Base-by-base conservation (phyloP, 2,329 filamentous ascomycete genomes). In the Colletotrichum echinochloae region DNA sequence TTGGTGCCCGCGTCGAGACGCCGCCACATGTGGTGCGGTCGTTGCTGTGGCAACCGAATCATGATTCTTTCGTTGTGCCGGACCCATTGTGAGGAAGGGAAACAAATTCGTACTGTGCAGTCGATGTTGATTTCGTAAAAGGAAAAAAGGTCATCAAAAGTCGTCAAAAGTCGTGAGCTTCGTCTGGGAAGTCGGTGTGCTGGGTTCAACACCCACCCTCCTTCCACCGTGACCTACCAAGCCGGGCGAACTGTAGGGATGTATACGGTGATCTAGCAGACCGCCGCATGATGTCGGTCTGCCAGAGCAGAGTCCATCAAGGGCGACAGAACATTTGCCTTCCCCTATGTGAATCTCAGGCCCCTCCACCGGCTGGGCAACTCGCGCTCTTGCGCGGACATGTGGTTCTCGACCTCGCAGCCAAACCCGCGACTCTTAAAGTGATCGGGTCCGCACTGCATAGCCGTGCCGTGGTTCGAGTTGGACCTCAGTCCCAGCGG, bases 371-470 rank as follows among this genome's bases (percentile, higher is more conserved):
- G 65, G n/a, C 60, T 35, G 37, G 54, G 60, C 51, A 60, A 26
- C 59, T 70, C 68, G 30, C 64, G 68, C 51, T 71, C 68, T 28
- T 67, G 65, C 60, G 55, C 49, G 33, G 55, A 30, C 8, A 64
- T 37, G 28, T 37, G 28, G 39, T 73, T 71, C 59, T 71, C 67
- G 7, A 56, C 59, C 46, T 60, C 63, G 30, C 55, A 70, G 20
- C 60, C 64, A 49, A 59, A 63, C n/a, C 71, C 72, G 41, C 57
- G 46, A 51, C 33, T 41, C 71, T 74, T 73, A 52, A 83, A 86
- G 73, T 83, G 81, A 65, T 79, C 77, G 16, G 86, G 82, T 37
- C 86, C 83, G 41, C 77, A 77, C 30, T 85, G 82, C 54, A 86
- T 81, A 35, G 75, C 78, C 3, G 85, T 83, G 20, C 84, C 85